Conservation (phyloP, 1,139 yeast genomes). For the Kurtzmaniella quercitrusa region DNA sequence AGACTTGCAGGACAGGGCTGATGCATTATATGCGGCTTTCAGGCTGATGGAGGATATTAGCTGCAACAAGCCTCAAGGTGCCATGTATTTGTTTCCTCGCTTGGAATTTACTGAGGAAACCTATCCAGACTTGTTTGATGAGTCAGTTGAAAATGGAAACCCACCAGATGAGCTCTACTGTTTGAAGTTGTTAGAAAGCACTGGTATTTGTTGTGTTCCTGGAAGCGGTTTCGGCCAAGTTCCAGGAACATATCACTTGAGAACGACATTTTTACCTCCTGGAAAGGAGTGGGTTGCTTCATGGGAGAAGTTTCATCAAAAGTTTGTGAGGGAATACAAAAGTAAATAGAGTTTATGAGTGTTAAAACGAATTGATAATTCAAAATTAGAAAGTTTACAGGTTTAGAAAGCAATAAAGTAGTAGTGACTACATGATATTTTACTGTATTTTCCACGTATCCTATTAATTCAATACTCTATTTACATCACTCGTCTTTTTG, state of each 20-base stretch:
- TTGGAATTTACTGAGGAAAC: constrained; percentile 51
- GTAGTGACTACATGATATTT: neutral
- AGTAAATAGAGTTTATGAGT: constrained; percentile 1
- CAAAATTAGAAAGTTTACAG: neutral
- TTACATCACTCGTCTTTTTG: constrained; percentile 1
- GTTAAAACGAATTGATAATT: neutral
- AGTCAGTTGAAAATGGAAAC: constrained; percentile 53
- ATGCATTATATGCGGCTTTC: constrained; percentile 65
- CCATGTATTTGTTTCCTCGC: constrained; percentile 93
- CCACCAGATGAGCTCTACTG: constrained; percentile 87
- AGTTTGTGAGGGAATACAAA: constrained; percentile 58
- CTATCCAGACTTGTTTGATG: constrained; percentile 51
- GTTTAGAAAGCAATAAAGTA: too few species aligned
- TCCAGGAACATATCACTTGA: constrained; percentile 80
- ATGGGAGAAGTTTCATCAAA: constrained; percentile 73
- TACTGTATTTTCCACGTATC: neutral
- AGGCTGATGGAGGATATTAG: constrained; percentile 69
- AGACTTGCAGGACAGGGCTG: constrained; percentile 62
- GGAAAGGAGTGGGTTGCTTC: constrained; percentile 81
- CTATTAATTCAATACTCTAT: neutral
- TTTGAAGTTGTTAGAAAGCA: constrained; percentile 68
- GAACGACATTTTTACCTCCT: constrained; percentile 96
- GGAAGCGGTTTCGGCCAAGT: constrained; percentile 97
- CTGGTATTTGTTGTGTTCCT: constrained; percentile 98
- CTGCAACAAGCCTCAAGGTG: constrained; percentile 91